A percentile compares a stretch with the other conserved stretches of the same genome.
phyloP scores from a whole-genome alignment of 768 basidiomycete genomes.

The Rhizopogon vesiculosus region DNA sequence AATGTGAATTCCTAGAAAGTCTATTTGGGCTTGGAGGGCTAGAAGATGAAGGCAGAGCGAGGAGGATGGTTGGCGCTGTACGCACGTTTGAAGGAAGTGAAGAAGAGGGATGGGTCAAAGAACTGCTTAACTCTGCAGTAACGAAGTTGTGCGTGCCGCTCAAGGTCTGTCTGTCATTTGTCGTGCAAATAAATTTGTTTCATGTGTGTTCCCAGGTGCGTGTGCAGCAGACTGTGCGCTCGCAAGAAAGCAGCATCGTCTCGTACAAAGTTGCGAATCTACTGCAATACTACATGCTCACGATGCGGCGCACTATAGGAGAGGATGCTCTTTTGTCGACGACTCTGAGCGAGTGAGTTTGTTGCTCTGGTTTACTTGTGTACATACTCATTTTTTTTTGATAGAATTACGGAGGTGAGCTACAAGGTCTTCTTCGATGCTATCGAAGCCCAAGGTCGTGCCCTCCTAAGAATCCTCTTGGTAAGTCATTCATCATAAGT shows the following conservation, averaged over 20 bases:
- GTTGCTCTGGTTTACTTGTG: background rate
- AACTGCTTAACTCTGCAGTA: constrained; percentile 77
- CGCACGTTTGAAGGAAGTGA: constrained; percentile 50
- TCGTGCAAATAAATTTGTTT: background rate
- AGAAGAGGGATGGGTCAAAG: constrained; percentile 75
- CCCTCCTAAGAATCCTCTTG: constrained; percentile 46
- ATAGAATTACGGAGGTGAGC: constrained; percentile 74
- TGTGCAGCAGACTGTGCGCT: constrained; percentile 89
- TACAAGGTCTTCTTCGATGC: constrained; percentile 87
- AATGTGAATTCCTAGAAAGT: constrained; percentile 88
- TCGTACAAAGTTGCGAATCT: constrained; percentile 92
- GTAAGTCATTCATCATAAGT: constrained; percentile 30
- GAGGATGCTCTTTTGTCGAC: constrained; percentile 71
- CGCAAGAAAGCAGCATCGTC: constrained; percentile 90
- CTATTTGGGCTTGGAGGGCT: constrained; percentile 65
- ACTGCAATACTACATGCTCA: constrained; percentile 90
- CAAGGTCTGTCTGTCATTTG: constrained; percentile 45
- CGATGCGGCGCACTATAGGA: constrained; percentile 91
- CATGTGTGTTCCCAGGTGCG: constrained; percentile 48
- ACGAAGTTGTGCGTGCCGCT: constrained; percentile 85
- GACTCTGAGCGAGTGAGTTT: constrained; percentile 72
- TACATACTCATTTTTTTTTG: background rate
- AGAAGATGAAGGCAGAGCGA: background rate
- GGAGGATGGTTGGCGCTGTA: constrained; percentile 74
- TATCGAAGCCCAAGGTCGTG: constrained; percentile 78